Base-by-base conservation (phyloP, 148 eudicot species). In the Chenopodium formosanum region DNA sequence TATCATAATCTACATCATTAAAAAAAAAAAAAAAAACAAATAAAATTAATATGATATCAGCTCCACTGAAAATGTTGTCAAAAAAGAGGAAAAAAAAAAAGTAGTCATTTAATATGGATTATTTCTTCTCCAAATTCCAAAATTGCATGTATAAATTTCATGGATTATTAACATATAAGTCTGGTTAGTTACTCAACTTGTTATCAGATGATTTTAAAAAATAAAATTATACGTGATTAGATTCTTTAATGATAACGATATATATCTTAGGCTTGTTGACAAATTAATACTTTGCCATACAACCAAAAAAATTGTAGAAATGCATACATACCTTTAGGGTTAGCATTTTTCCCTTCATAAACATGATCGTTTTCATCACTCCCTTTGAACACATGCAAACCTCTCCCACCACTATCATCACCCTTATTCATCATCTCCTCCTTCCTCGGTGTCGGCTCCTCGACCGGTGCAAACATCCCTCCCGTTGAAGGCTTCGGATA, bases 321-420 rank as follows among this genome's bases (percentile, higher is more conserved):
- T 77, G n/a, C 25, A 22, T 62, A 3, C 10, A 62, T 62, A 94
- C 95, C 98, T 90, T 95, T 93, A 10, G 91, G 84, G 32, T 92
- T 86, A 80, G 89, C 87, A n/a, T 83, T 94, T 67, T 86, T 89
- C 67, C 83, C 82, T 40, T 40, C 44, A 40, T 40, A 1, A 40
- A 40, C 44, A 82, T 86, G 82, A 73, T 90, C 92, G 86, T 88
- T 87, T 20, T 88, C 95, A 86, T 37, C 85, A 29, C 83, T 85
- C n/a, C 93, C 97, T 69, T 87, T 84, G 81, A 92, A 94, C 25
- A 94, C 98, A 85, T 93, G 97, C 90, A 92, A 86, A 86, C 91
- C 98, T 70, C 87, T 92, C 10, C 95, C 93, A 63, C 86, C 90
- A 17, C 84, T 91, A 50, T 25, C 86, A 32, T 79, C 83, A 14